Base-by-base conservation (phyloP, 2,329 filamentous ascomycete species). In the Colletotrichum sp. region DNA sequence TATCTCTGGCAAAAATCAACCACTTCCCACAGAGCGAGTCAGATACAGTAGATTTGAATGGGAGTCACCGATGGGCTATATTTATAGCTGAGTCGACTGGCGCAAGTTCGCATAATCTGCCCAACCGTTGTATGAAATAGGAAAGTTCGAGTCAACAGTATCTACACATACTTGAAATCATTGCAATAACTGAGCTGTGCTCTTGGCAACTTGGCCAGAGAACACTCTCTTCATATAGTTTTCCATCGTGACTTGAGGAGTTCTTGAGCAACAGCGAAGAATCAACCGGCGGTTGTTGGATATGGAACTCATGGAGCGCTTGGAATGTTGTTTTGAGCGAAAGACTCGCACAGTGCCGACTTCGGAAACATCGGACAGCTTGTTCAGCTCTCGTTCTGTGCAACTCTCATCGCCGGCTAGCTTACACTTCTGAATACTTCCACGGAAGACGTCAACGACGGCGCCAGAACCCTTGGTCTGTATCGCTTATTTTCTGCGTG, bases 61-160 rank as follows among this genome's bases (percentile, higher is more conserved):
- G 16, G 36, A 38, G 0, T 18, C 36, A 1, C 9, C 5, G 3
- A 12, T 21, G 9, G 5, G 18, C 18, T 48, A 2, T 21, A 48
- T 48, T 21, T 48, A 4, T 48, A 7, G 18, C 10, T 1, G 5
- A 7, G 18, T 48, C 10, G 2, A 1, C 2, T 13, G 18, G 2
- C 0, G 9, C 18, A 21, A 7, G 3, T 21, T 0, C 18, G 0
- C 18, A 48, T 0, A n/a, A 0, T 48, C 5, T 12, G 5, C 7
- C 7, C 10, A 48, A 12, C 5, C 5, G 10, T 5, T n/a, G 36
- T 18, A 5, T 18, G 0, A 3, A 18, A 10, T 18, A 43, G 16
- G 1, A 43, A 18, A 43, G 16, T 1, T 43, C 36, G 36, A 10
- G 36, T 18, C 4, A 10, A 3, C 16, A 18, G 36, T 18, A 3